These are phyloP conservation scores for Aspergillus latus DNA, from an alignment of 2,329 filamentous ascomycete species.

Conservation along the genomic window DNA sequence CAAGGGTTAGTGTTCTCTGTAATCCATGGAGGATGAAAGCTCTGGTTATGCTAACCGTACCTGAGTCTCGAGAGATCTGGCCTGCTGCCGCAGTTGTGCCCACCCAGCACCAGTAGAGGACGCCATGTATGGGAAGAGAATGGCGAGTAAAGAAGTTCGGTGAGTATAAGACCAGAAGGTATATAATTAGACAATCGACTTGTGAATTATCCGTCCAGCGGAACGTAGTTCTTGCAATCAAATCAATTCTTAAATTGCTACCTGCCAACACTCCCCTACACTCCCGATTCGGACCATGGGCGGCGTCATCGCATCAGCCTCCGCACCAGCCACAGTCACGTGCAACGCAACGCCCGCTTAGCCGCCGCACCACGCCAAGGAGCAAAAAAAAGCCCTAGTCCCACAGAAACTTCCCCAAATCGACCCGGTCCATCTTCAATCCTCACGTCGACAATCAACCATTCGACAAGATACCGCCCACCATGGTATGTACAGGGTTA, in stretches of 20 bases:
- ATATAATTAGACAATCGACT: not conserved
- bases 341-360: constrained; percentile 35
- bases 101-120: constrained; percentile 67
- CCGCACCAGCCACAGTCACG: constrained; percentile 26
- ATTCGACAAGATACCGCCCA: constrained; percentile 42
- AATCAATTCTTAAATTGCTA: not conserved
- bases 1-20: not conserved
- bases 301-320: constrained; percentile 3
- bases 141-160: not conserved
- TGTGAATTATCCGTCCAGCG: constrained; percentile 12
- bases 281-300: constrained; percentile 1
- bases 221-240: constrained; percentile 4
- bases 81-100: constrained; percentile 92
- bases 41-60: constrained; percentile 50
- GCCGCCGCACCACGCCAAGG: constrained; percentile 26
- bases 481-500: constrained; percentile 42
- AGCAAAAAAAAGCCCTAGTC: constrained; percentile 47
- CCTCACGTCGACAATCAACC: constrained; percentile 49
- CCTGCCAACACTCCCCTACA: not conserved
- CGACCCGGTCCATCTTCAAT: constrained; percentile 44
- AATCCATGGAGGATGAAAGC: not conserved
- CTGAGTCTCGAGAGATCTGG: constrained; percentile 83
- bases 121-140: constrained; percentile 46
- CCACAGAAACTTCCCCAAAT: constrained; percentile 43
- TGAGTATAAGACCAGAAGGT: not conserved